Conservation (phyloP, 495 filamentous ascomycete genomes). For the Clavariopsis aquatica region DNA sequence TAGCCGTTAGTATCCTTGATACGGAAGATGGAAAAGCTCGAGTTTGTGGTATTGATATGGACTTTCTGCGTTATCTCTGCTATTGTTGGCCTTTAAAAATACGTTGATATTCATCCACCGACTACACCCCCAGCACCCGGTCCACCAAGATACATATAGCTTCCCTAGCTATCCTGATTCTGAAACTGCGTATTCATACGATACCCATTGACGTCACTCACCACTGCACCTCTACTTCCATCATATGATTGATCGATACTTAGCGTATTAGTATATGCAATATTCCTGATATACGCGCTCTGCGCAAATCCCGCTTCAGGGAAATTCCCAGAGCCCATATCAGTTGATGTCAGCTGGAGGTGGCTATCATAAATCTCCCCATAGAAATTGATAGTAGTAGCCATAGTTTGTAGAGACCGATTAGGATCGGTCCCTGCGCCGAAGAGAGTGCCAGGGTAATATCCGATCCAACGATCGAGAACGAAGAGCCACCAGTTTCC, state of each 20-base stretch:
- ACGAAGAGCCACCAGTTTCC: constrained; percentile 29
- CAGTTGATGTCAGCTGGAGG: constrained; percentile 21
- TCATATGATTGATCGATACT: constrained; percentile 11
- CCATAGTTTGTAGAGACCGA: constrained; percentile 1
- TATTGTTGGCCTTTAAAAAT: no score
- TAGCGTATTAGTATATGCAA: constrained; percentile 15
- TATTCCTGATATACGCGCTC: constrained; percentile 19
- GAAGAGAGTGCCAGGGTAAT: constrained; percentile 24
- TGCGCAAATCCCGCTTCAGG: constrained; percentile 22
- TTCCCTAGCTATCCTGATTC: not conserved
- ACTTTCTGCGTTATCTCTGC: no score
- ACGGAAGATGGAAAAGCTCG: no score
- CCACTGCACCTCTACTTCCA: constrained; percentile 12
- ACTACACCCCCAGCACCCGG: constrained; percentile 20
- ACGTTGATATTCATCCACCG: constrained; percentile 13
- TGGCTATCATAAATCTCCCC: constrained; percentile 27
- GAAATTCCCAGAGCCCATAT: constrained; percentile 24
- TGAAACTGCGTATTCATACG: constrained; percentile 10
- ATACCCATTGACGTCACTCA: constrained; percentile 21
- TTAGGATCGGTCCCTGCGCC: constrained; percentile 12
- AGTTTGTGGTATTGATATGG: no score
- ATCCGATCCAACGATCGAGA: constrained; percentile 25
- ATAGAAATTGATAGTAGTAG: constrained; percentile 17
- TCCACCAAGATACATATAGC: constrained; percentile 23
- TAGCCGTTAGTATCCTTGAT: no score